Conservation (phyloP, 805 yeast species). For the Candida arabinofermentans region DNA sequence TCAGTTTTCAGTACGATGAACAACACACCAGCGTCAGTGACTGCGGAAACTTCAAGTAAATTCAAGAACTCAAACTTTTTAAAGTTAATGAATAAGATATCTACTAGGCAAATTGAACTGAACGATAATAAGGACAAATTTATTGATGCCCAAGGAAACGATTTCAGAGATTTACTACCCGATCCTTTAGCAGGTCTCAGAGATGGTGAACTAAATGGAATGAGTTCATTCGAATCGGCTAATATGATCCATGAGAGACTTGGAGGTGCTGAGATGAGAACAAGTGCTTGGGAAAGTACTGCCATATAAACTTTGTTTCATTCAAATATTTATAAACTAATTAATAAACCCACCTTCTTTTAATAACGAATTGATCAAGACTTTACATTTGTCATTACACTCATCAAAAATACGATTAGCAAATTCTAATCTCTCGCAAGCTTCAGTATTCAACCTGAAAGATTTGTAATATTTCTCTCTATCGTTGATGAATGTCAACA, state of each 20-base stretch:
- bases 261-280: constrained; percentile 12
- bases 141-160: constrained; percentile 34
- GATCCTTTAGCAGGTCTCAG: constrained; percentile 27
- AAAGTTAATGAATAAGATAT: constrained; percentile 38
- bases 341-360: neutral
- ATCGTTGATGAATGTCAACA: neutral
- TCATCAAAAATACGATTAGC: constrained; percentile 15
- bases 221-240: constrained; percentile 23
- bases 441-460: neutral
- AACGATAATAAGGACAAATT: constrained; percentile 34
- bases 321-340: too few species aligned
- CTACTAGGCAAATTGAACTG: constrained; percentile 36
- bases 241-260: constrained; percentile 17
- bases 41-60: constrained; percentile 31
- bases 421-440: constrained; percentile 4
- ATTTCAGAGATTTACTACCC: constrained; percentile 30
- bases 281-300: constrained; percentile 21
- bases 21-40: constrained; percentile 22
- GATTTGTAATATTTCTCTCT: constrained; percentile 1
- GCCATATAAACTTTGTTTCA: neutral
- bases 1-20: constrained; percentile 37
- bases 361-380: constrained; percentile 7
- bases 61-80: constrained; percentile 39
- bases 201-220: constrained; percentile 15
- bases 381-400: constrained; percentile 13